Conservation (phyloP, 257 asterid genomes). For the Solanum medicagineum region DNA sequence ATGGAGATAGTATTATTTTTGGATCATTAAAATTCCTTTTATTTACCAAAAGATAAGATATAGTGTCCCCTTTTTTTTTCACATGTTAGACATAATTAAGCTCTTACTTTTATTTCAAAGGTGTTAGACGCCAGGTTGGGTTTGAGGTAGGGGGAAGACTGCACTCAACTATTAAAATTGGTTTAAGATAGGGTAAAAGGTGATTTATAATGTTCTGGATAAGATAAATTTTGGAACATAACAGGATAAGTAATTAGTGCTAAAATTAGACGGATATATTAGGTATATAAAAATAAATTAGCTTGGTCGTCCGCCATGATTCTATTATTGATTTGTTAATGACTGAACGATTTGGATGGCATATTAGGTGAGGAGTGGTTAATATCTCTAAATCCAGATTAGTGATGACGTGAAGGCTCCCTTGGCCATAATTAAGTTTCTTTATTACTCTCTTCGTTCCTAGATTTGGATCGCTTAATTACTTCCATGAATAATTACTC, state of each 20-base stretch:
- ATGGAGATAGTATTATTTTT: no score
- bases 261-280: not conserved
- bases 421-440: not conserved
- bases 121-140: not conserved
- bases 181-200: not conserved
- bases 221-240: not conserved
- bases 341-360: conserved; percentile 5
- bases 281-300: not conserved
- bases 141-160: not conserved
- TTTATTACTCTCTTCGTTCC: not conserved
- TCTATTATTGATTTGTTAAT: not conserved
- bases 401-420: conserved; percentile 1
- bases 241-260: not conserved
- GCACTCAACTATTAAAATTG: not conserved
- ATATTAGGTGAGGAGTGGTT: conserved; percentile 30
- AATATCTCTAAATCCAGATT: conserved; percentile 15
- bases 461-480: not conserved
- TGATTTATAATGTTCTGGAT: not conserved
- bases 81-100: not conserved
- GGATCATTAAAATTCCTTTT: no score
- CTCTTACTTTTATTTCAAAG: not conserved
- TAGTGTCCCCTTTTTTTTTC: no score
- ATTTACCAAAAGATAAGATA: not conserved
- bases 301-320: not conserved
- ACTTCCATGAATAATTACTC: no score